phyloP scores from a whole-genome alignment of 1,284 basidiomycete species.

The Cryptococcus jaspeensis region DNA sequence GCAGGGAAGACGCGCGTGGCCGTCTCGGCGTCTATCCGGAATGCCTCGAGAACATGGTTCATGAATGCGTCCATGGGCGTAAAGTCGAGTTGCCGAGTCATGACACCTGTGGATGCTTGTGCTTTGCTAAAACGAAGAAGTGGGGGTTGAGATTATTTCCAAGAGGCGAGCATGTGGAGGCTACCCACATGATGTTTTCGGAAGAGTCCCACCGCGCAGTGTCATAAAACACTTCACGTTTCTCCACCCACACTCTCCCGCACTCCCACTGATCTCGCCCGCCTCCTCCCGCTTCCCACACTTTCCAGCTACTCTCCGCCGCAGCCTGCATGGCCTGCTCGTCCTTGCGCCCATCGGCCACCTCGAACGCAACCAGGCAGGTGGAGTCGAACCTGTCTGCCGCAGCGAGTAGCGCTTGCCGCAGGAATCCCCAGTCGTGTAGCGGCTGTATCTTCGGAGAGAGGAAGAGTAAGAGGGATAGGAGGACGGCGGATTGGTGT shows the following conservation, averaged over 20 bases:
- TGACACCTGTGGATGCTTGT: conserved; percentile 29
- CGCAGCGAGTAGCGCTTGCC: conserved; percentile 67
- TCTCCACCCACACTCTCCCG: conserved; percentile 89
- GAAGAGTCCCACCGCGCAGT: conserved; percentile 72
- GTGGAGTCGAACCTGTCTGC: conserved; percentile 84
- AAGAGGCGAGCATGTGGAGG: not conserved
- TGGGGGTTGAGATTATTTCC: not conserved
- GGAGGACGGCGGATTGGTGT: conserved; percentile 34
- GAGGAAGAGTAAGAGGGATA: conserved; percentile 59
- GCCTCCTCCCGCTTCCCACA: conserved; percentile 57
- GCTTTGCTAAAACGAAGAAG: conserved; percentile 26
- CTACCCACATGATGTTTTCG: conserved; percentile 76
- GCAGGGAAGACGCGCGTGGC: conserved; percentile 84
- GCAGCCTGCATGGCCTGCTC: conserved; percentile 72
- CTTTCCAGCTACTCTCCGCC: conserved; percentile 78
- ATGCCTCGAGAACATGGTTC: conserved; percentile 62
- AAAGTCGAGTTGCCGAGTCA: conserved; percentile 64
- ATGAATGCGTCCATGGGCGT: conserved; percentile 93
- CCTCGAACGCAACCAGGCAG: conserved; percentile 78
- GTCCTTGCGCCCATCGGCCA: conserved; percentile 68
- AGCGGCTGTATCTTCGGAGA: conserved; percentile 64
- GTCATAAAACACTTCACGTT: conserved; percentile 89
- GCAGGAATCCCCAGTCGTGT: conserved; percentile 62
- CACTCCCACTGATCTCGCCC: conserved; percentile 75
- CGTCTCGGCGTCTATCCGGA: conserved; percentile 71